Evolutionary conservation across 1,284 basidiomycete species (phyloP), one percentile per base, ranked within the genome.

Genomic region (Coniophora puteana): DNA sequence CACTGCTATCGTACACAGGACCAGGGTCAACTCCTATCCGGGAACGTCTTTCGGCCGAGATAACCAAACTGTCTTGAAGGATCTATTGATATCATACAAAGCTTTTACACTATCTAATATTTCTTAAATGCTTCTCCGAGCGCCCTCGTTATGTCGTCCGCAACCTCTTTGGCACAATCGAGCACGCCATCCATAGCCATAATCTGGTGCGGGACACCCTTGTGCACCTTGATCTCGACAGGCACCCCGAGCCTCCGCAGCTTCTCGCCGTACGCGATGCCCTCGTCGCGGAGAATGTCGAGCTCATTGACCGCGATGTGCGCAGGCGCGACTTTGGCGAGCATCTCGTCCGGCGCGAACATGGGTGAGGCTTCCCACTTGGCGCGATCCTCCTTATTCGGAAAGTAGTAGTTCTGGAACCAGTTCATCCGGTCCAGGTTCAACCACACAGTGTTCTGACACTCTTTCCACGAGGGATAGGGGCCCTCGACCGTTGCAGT

Each of bases 351-450:
- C 0, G 82, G 77, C 2, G 83, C 83, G 36, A 83, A 80, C 13
- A 80, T 67, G 0, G 85, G 84, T 1, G 83, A 86, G 22, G 73
- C 77, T 46, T 83, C 78, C 76, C 82, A 85, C 36, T 80, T 76
- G 0, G 62, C 62, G 63, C 76, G 69, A 44, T 84, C 80, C 25
- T 62, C 66, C 38, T 67, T 50, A 50, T 83, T 74, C 0, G 84
- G 83, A 2, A 83, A 69, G 55, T 88, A 87, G 47, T 80, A 78
- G 40, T 68, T 59, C 21, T 74, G 66, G 69, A 83, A 87, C 84
- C 86, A 89, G 29, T 76, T 51, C 85, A 88, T 88, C 36, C 78
- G 76, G 5, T 51, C 74, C 0, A 77, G 78, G 4, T 67, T 63
- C 21, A 89, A 69, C 66, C 79, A 77, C 1, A 78, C 72, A 1